Conservation (phyloP, 345 rosid genomes). For the Combretum micranthum region DNA sequence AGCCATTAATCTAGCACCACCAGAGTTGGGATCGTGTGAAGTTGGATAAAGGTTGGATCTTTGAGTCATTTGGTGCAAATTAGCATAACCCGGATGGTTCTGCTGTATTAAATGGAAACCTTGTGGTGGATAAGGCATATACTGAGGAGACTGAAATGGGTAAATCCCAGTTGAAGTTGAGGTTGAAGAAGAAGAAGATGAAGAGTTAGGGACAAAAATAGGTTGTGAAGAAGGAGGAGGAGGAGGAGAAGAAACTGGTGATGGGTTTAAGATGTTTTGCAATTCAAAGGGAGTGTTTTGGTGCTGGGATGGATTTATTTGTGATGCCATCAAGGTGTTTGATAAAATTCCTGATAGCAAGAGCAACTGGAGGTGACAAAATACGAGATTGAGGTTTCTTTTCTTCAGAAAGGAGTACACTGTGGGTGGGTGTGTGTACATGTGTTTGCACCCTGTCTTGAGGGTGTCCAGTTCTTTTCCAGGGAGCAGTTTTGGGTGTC, state of each 20-base stretch:
- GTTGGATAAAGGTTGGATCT: conserved; percentile 8
- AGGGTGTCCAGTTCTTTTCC: too few relatives aligned
- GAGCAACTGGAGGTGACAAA: neutral
- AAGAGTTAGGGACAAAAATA: conserved; percentile 12
- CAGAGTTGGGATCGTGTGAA: conserved; percentile 10
- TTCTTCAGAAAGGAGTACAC: neutral
- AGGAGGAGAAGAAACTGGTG: conserved; percentile 14
- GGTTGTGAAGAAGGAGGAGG: conserved; percentile 1
- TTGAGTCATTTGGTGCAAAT: conserved; percentile 5
- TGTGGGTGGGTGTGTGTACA: too few relatives aligned
- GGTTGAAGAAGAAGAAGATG: conserved; percentile 39
- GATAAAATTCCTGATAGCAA: neutral
- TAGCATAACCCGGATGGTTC: conserved; percentile 2
- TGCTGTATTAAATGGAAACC: conserved; percentile 21
- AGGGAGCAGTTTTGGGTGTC: too few relatives aligned
- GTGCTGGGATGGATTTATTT: conserved; percentile 18
- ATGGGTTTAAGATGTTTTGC: conserved; percentile 9
- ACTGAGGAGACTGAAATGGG: conserved; percentile 17
- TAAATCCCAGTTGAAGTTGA: conserved; percentile 24
- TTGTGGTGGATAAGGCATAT: conserved; percentile 23
- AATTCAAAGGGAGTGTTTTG: conserved; percentile 16
- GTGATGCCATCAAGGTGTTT: conserved; percentile 10
- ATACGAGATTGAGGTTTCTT: neutral
- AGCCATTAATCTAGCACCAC: conserved; percentile 24
- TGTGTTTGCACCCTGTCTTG: too few relatives aligned